Base-by-base conservation (phyloP, 495 filamentous ascomycete genomes). In the Penicillium antarcticum region DNA sequence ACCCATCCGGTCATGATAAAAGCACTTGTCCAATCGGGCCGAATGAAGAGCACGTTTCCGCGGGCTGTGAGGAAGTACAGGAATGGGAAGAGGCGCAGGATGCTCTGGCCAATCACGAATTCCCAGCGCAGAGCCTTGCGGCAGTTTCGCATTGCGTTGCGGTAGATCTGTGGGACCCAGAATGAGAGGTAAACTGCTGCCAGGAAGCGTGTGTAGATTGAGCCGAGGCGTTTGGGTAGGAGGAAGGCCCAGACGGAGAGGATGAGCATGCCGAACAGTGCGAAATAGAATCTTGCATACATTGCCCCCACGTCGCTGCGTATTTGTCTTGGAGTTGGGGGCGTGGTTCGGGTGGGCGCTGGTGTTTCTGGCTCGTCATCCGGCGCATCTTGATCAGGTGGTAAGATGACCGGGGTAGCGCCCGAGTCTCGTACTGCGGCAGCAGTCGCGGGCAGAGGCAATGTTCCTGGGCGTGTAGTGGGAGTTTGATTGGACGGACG, bases 91-190 rank as follows among this genome's bases (percentile, higher is more conserved):
- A 95, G 67, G 0, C 94, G 82, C 0, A 95, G 77, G 14, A 85
- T 60, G 45, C 88, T 92, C 60, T 95, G 86, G 2, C 92, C 92
- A 36, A 91, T 61, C 45, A 97, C 84, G 62, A 91, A 98, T 39
- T 87, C 84, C 90, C 90, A 95, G 5, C 83, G 78, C 4, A 96
- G 76, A 2, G 91, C 89, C 60, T 89, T 88, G 29, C 92, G 88
- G 65, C 89, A 95, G 67, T 96, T 96, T 19, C 94, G 87, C 69
- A 88, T 83, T 39, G 90, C 73, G 68, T 98, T 98, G 38, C 94
- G 86, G 57, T 86, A 82, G 57, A 97, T 91, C 64, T 98, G 94
- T 0, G 94, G 94, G 0, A 81, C 53, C 92, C 92, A 97, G 63
- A 96, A 87, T 17, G 91, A 95, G 26, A 96, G 81, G 56, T 95